These are phyloP conservation scores for Melanopsichium pennsylvanicum DNA, from an alignment of 1,284 basidiomycete species.

Conservation along the genomic window DNA sequence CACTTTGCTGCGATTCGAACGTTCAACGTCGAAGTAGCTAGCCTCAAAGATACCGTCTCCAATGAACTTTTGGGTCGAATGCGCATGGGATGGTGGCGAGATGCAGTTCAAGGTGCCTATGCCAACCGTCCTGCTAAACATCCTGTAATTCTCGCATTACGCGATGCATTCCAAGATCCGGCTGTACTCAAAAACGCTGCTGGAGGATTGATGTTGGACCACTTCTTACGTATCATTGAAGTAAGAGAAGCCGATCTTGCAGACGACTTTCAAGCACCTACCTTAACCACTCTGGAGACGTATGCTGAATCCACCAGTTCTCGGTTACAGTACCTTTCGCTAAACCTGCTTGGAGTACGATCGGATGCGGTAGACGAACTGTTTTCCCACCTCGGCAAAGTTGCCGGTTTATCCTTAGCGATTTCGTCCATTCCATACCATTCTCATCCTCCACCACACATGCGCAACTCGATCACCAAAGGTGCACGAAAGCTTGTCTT, in stretches of 20 bases:
- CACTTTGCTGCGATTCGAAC: slow-evolving; percentile 62
- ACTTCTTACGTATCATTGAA: slow-evolving; percentile 61
- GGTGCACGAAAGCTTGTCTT: slow-evolving; percentile 76
- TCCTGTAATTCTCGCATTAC: slow-evolving; percentile 57
- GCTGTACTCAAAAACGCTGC: slow-evolving; percentile 31
- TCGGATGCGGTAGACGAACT: slow-evolving; percentile 51
- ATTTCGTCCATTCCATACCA: slow-evolving; percentile 58
- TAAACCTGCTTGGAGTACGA: slow-evolving; percentile 54
- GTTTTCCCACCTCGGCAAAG: slow-evolving; percentile 64
- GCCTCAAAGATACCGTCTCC: slow-evolving; percentile 58
- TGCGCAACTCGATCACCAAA: slow-evolving; percentile 50
- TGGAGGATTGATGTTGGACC: slow-evolving; percentile 61
- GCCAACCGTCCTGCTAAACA: slow-evolving; percentile 58
- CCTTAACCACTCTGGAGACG: slow-evolving; percentile 52
- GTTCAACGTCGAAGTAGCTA: slow-evolving; percentile 61
- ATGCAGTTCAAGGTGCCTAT: slow-evolving; percentile 56
- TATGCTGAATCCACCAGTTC: slow-evolving; percentile 61
- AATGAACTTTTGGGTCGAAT: slow-evolving; percentile 62
- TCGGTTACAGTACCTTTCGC: slow-evolving; percentile 55
- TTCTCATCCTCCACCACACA: slow-evolving; percentile 53
- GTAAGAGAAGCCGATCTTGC: slow-evolving; percentile 60
- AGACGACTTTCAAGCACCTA: slow-evolving; percentile 52
- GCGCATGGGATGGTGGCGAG: slow-evolving; percentile 64
- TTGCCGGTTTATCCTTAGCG: slow-evolving; percentile 51
- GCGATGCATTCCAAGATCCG: slow-evolving; percentile 59